Evolutionary conservation across 2,329 filamentous ascomycete species (phyloP), one percentile per base, ranked within the genome.

Genomic region (Beauveria bassiana): DNA sequence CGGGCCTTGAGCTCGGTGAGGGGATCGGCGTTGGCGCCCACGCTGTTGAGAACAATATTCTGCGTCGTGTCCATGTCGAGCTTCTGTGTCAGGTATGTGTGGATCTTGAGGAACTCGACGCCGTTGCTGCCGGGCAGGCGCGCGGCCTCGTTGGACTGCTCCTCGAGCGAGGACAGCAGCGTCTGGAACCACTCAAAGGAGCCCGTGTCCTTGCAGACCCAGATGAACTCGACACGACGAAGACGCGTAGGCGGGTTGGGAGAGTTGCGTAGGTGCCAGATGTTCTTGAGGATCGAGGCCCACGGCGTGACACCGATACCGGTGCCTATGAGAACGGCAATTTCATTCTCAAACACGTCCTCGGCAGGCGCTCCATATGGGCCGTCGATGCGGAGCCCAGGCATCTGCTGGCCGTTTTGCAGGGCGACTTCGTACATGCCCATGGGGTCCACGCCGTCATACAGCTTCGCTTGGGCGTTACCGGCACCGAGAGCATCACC

Each of bases 171-270:
- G 0, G 90, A 90, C 18, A 99, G 84, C 1, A 99, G 86, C 1
- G 90, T 92, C 73, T 99, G 95, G 81, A 99, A 98, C 95, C 95
- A 99, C 77, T 98, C 95, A 70, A 99, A 99, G 0, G 93, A 96
- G 40, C 85, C 89, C 0, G 93, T 96, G 71, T 97, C 93, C 74
- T 90, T 95, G 83, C 93, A 97, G 57, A 98, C 88, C 95, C 95
- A 99, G 79, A 99, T 96, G 76, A 99, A 99, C 74, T 99, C 95
- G 38, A 99, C 93, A 73, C 95, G 89, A 63, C 92, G 90, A 52
- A 99, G 87, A 71, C 93, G 90, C 55, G 85, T 86, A 1, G 93
- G 93, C 26, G 93, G 91, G 78, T 97, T 95, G 8, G 93, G 93
- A 18, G 88, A 86, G 66, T 95, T 88, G 65, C 95, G 91, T 70